Percentiles rank a stretch among this genome's conserved stretches.
Conservation (phyloP, 176 grass and related monocot genomes). For the Elaeis guineensis region DNA sequence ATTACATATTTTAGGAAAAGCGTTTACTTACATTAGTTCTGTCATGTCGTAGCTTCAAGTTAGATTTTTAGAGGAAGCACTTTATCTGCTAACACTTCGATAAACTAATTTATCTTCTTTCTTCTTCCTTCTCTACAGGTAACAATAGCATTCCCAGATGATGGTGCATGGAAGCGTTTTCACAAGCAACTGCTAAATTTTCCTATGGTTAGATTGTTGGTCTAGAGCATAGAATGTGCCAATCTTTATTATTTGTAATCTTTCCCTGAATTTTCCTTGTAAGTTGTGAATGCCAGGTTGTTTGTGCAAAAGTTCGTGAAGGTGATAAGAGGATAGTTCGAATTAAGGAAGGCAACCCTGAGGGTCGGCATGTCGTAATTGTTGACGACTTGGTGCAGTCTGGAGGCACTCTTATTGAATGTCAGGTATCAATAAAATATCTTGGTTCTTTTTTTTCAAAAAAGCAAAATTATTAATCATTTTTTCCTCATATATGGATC, state of each 20-base stretch:
- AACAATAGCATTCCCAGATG: slow-evolving; percentile 92
- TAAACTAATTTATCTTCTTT: not conserved
- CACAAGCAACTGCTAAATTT: slow-evolving; percentile 69
- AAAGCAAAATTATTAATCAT: not conserved
- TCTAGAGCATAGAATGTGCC: no score
- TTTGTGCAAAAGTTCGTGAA: slow-evolving; percentile 83
- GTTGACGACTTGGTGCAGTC: slow-evolving; percentile 96
- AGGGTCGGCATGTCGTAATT: slow-evolving; percentile 80
- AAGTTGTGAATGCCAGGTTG: slow-evolving; percentile 32
- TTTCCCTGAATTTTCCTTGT: no score
- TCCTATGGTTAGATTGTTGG: slow-evolving; percentile 36
- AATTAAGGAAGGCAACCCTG: slow-evolving; percentile 71
- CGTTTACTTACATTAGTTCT: not conserved
- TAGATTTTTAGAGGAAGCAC: no score
- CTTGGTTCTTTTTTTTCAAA: not conserved
- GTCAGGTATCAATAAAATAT: slow-evolving; percentile 44
- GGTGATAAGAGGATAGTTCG: slow-evolving; percentile 66
- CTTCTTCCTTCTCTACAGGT: slow-evolving; percentile 33
- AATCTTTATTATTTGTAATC: no score
- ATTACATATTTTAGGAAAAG: no score
- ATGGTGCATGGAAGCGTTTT: slow-evolving; percentile 96
- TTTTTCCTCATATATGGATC: no score
- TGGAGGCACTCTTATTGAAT: slow-evolving; percentile 79
- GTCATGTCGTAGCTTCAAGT: not conserved
- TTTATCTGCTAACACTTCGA: no score